Conservation (phyloP, 75 land plant genomes). For the Adiantum capillusveneris region DNA sequence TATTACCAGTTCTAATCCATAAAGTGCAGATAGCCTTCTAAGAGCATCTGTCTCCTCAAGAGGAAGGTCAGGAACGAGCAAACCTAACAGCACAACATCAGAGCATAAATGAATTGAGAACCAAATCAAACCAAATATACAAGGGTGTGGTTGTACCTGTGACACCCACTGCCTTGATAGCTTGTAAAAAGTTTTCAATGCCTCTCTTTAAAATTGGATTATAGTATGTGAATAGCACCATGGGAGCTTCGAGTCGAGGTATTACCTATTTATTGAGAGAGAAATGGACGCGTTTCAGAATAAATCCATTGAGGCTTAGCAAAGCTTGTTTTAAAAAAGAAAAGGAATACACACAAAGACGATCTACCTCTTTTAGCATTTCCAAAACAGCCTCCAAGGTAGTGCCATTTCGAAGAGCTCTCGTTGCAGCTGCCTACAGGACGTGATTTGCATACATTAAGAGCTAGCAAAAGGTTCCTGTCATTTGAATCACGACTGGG, state of each 20-base stretch:
- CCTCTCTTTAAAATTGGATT: slow-evolving; percentile 93
- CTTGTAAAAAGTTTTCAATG: slow-evolving; percentile 52
- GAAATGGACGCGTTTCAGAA: too few species aligned
- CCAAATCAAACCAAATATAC: too few species aligned
- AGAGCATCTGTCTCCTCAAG: slow-evolving; percentile 72
- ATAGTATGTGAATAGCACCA: slow-evolving; percentile 83
- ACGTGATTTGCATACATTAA: too few species aligned
- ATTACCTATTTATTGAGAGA: slow-evolving; percentile 43
- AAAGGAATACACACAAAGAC: too few species aligned
- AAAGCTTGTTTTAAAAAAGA: too few species aligned
- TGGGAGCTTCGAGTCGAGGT: slow-evolving; percentile 66
- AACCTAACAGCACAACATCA: slow-evolving; percentile 44
- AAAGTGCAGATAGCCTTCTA: slow-evolving; percentile 41
- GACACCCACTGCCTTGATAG: slow-evolving; percentile 53
- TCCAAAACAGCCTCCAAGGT: slow-evolving; percentile 59
- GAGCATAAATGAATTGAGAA: too few species aligned
- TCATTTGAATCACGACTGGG: too few species aligned
- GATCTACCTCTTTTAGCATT: slow-evolving; percentile 74
- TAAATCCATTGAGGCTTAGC: too few species aligned
- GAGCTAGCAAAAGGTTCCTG: too few species aligned
- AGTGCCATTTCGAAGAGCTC: slow-evolving; percentile 66
- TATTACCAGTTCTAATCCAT: slow-evolving; percentile 70
- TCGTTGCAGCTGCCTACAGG: slow-evolving; percentile 82
- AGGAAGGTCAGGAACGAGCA: slow-evolving; percentile 95
- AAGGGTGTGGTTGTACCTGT: slow-evolving; percentile 56